These are phyloP conservation scores for Pseudognaphalium luteoalbum DNA, from an alignment of 129 eudicot genomes.

Conservation along the genomic window DNA sequence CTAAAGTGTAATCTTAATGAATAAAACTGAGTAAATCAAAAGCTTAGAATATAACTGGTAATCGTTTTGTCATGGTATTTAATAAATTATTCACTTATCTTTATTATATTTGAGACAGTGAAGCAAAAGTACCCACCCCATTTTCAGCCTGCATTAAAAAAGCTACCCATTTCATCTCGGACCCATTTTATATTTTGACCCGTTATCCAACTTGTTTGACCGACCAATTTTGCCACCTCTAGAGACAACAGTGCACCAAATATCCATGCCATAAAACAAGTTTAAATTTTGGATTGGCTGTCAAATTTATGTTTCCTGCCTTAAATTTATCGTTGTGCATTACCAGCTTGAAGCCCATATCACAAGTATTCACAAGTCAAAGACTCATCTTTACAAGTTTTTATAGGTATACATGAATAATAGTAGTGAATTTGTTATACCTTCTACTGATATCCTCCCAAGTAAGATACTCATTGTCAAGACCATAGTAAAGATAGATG, in stretches of 20 bases:
- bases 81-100: background rate
- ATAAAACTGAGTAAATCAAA: background rate
- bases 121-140: background rate
- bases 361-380: background rate
- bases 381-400: background rate
- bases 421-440: constrained; percentile 35
- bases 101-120: too few species aligned
- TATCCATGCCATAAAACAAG: constrained; percentile 2
- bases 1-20: background rate
- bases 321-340: constrained; percentile 12
- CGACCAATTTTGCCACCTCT: background rate
- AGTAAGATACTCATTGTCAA: constrained; percentile 84
- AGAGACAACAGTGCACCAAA: background rate
- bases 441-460: constrained; percentile 98
- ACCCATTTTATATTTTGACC: background rate
- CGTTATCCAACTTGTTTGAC: background rate
- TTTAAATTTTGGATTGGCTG: background rate
- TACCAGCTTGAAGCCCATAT: background rate
- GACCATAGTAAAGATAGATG: constrained; percentile 83
- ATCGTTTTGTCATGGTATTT: background rate
- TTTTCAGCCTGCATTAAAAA: background rate
- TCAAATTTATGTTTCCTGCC: background rate
- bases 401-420: background rate
- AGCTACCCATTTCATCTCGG: background rate
- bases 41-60: background rate